phyloP scores from a whole-genome alignment of 345 rosid genomes.

The Nephelium lappaceum region DNA sequence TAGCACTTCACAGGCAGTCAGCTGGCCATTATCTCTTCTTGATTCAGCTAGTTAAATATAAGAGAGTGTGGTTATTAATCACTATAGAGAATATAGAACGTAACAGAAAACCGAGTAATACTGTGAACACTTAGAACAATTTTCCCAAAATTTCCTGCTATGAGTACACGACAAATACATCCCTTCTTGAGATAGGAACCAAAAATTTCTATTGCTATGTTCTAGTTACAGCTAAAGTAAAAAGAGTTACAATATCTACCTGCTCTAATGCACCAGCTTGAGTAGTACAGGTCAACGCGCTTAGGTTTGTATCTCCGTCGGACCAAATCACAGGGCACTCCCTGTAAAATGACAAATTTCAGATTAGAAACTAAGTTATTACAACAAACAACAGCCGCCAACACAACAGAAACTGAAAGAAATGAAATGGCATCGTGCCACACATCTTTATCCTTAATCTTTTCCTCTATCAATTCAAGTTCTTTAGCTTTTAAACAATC shows the following conservation, averaged over 20 bases:
- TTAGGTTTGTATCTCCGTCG: constrained; percentile 56
- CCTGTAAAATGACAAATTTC: constrained; percentile 39
- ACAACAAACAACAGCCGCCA: constrained; percentile 4
- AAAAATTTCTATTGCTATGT: not conserved
- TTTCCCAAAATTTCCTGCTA: no score
- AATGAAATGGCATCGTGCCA: not conserved
- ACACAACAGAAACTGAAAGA: not conserved
- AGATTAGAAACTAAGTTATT: constrained; percentile 1
- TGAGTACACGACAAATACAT: not conserved
- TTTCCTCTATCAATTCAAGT: not conserved
- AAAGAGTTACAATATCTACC: constrained; percentile 37
- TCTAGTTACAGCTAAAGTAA: not conserved
- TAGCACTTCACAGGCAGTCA: constrained; percentile 72
- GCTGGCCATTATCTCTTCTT: constrained; percentile 51
- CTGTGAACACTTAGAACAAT: not conserved
- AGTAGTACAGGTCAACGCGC: constrained; percentile 74
- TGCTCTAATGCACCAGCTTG: constrained; percentile 83
- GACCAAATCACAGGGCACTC: constrained; percentile 55
- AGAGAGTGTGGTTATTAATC: not conserved
- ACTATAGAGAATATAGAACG: not conserved
- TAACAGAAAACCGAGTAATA: not conserved
- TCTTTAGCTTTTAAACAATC: not conserved
- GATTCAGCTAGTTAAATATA: constrained; percentile 56
- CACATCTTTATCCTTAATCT: not conserved
- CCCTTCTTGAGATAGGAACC: not conserved